Evolutionary conservation across 2,329 filamentous ascomycete species (phyloP), one percentile per base, ranked within the genome.

Genomic region (Exophiala calicioides): DNA sequence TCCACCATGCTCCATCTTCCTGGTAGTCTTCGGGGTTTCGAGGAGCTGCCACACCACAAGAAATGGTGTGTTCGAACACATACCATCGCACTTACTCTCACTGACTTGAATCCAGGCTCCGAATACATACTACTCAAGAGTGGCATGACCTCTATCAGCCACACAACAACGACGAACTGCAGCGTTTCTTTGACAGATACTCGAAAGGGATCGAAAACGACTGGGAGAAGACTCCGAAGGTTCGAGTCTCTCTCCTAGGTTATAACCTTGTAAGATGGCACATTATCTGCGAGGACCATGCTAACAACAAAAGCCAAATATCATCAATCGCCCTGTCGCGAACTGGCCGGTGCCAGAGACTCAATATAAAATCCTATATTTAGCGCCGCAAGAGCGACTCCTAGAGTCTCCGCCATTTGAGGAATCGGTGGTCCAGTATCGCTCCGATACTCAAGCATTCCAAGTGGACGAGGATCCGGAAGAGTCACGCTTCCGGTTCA

Each of bases 131-230:
- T 7, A 62, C 58, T 5, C 70, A 74, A 47, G 73, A 75, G 47
- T 75, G 71, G 73, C 68, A 67, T 46, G 72, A 75, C 41, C 53
- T 74, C 1, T 75, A 66, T 48, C 60, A 56, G 36, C 55, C 60
- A 4, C 47, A 68, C 16, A 59, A 61, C 1, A 59, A 55, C 8
- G 58, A 65, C 1, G 71, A 75, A 36, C 60, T 76, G 1, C 47
- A 60, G 3, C 36, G 47, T 0, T 77, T 72, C 59, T 76, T 76
- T 40, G 73, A 77, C 40, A 58, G 55, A 3, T 78, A 70, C 43
- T 59, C 76, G 9, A 72, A 70, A 21, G 68, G 61, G 0, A 58
- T 62, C 0, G 44, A 72, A 0, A 78, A 77, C 40, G 68, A 58
- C 7, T 77, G 70, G 71, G 69, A 74, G 36, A 8, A 21, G 5